Conservation (phyloP, 768 basidiomycete species). For the Xerocomellus intermedius region DNA sequence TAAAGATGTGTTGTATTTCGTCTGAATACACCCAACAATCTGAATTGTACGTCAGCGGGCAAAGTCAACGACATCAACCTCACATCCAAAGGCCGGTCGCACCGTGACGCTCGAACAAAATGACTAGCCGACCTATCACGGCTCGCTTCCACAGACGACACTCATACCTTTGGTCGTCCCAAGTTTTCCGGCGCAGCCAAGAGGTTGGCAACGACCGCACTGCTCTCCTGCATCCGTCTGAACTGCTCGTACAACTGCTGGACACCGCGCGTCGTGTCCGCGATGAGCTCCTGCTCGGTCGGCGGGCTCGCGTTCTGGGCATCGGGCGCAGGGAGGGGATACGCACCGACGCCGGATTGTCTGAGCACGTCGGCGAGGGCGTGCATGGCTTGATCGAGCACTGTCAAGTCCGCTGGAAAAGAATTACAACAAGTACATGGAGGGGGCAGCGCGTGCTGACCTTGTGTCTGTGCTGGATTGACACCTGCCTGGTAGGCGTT, state of each 20-base stretch:
- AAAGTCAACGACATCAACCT: no score
- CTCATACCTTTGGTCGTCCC: conserved; percentile 14
- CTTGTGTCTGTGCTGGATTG: conserved; percentile 54
- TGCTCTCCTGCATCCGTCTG: conserved; percentile 55
- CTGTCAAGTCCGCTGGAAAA: conserved; percentile 43
- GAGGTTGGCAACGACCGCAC: conserved; percentile 49
- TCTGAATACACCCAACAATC: background rate
- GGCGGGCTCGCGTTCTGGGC: conserved; percentile 26
- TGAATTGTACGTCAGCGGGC: no score
- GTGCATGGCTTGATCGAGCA: conserved; percentile 51
- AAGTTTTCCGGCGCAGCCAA: conserved; percentile 31
- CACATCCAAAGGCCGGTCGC: background rate
- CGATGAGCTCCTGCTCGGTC: conserved; percentile 47
- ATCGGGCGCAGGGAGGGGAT: conserved; percentile 45
- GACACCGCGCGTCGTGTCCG: conserved; percentile 41
- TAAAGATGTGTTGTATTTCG: background rate
- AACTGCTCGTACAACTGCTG: conserved; percentile 49
- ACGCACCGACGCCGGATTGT: conserved; percentile 63
- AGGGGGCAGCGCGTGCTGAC: conserved; percentile 30
- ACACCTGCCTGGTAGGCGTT: conserved; percentile 58
- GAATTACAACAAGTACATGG: background rate
- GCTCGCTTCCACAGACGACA: background rate
- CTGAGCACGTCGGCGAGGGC: conserved; percentile 48
- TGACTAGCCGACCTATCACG: background rate
- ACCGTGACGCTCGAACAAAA: background rate